A percentile compares a stretch with the other conserved stretches of the same genome.
Evolutionary conservation across 148 eudicot genomes (phyloP).

Genomic region (Fallopia convolvulus): DNA sequence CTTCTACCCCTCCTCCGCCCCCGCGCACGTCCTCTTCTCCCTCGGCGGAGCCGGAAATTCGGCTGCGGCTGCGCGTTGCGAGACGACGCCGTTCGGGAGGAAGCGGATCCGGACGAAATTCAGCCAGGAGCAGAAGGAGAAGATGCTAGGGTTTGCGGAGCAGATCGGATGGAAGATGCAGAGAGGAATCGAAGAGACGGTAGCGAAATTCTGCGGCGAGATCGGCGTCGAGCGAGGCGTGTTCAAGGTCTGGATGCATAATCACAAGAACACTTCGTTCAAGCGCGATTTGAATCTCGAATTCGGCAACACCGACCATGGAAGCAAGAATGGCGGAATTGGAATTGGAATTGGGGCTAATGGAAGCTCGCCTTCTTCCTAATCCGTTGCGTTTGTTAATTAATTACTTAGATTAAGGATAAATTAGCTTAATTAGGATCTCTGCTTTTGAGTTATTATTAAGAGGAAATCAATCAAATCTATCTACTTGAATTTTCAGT

Average conservation of each 20-base stretch:
- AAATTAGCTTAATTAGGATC: not conserved
- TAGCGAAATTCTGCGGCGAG: conserved; percentile 7
- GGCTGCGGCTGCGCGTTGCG: not conserved
- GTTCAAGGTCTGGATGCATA: conserved; percentile 13
- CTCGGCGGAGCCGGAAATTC: not conserved
- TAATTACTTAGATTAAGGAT: not conserved
- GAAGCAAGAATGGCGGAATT: not conserved
- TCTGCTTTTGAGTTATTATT: not conserved
- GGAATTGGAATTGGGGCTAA: not conserved
- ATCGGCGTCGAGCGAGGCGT: conserved; percentile 11
- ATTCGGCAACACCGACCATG: not conserved
- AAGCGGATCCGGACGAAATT: conserved; percentile 9
- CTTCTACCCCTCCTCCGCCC: not conserved
- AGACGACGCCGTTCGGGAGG: not conserved
- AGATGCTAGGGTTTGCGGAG: conserved; percentile 10
- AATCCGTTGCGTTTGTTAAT: not conserved
- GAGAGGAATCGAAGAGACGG: not conserved
- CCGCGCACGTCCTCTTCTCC: conserved; percentile 1
- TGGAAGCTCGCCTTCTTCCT: not conserved
- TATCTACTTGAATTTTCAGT: not conserved
- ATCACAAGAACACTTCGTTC: conserved; percentile 1
- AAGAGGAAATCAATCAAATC: not conserved
- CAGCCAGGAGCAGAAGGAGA: conserved; percentile 10
- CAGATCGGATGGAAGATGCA: conserved; percentile 14
- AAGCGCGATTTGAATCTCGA: conserved; percentile 8